These are phyloP conservation scores for Corinectria fuckeliana DNA, from an alignment of 2,329 filamentous ascomycete genomes.

Conservation along the genomic window DNA sequence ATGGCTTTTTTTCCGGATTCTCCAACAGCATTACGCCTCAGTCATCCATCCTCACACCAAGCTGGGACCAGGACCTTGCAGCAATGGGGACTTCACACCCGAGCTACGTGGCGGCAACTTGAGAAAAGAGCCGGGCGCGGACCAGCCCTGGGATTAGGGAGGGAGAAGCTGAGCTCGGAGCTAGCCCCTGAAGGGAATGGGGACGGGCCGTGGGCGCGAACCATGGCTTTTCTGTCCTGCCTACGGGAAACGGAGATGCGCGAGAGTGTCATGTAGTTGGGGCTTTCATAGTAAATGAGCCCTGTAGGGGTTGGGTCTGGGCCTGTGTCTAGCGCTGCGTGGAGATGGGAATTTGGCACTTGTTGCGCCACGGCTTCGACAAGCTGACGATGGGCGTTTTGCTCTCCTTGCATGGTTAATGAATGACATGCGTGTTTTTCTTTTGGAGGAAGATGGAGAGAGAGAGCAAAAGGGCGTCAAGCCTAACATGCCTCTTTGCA, in stretches of 20 bases:
- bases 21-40: not conserved
- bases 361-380: not conserved
- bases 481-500: not conserved
- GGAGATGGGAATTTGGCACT: not conserved
- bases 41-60: not conserved
- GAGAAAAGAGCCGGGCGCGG: not conserved
- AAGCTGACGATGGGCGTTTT: not conserved
- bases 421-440: not conserved
- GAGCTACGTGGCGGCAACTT: constrained; percentile 13
- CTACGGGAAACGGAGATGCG: too few species aligned
- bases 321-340: not conserved
- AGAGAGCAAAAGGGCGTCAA: not conserved
- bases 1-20: not conserved
- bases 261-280: too few species aligned
- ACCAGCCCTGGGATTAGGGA: constrained; percentile 14
- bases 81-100: not conserved
- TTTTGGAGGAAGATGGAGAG: not conserved
- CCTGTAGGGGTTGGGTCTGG: not conserved
- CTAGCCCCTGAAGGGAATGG: not conserved
- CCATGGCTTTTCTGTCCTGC: not conserved
- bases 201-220: not conserved
- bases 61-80: not conserved
- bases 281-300: not conserved
- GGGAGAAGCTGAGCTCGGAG: not conserved
- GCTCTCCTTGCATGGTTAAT: not conserved